Percentiles rank a stretch among this genome's conserved stretches.
phyloP scores from a whole-genome alignment of 2,329 filamentous ascomycete genomes.

The Penicillium thymicola region DNA sequence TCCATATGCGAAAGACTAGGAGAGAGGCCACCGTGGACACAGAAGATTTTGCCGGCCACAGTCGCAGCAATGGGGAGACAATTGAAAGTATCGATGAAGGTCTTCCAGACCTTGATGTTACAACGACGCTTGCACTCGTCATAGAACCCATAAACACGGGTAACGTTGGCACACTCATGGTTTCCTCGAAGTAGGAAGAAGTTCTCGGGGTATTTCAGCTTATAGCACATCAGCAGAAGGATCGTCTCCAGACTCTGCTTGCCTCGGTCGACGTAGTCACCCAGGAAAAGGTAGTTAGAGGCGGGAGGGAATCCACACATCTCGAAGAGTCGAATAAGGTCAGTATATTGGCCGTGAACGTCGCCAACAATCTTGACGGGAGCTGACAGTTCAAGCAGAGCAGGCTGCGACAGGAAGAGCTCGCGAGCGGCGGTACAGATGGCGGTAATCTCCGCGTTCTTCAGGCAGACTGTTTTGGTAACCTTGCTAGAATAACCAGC shows the following conservation, averaged over 20 bases:
- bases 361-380: constrained; percentile 98
- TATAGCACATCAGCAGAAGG: constrained; percentile 87
- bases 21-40: constrained; percentile 90
- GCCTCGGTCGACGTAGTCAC: constrained; percentile 93
- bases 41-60: constrained; percentile 96
- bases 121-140: constrained; percentile 95
- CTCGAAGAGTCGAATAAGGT: constrained; percentile 94
- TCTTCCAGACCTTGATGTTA: constrained; percentile 98
- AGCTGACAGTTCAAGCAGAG: constrained; percentile 84
- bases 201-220: constrained; percentile 95
- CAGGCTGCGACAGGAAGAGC: constrained; percentile 85
- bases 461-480: constrained; percentile 94
- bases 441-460: constrained; percentile 94
- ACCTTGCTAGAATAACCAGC: constrained; percentile 95
- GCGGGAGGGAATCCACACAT: constrained; percentile 96
- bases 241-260: constrained; percentile 97
- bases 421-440: constrained; percentile 89
- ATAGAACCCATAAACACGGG: constrained; percentile 94
- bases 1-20: constrained; percentile 95
- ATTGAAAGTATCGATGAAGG: constrained; percentile 95
- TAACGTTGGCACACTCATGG: constrained; percentile 95
- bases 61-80: constrained; percentile 93
- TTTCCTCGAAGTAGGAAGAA: constrained; percentile 94
- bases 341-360: constrained; percentile 94
- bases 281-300: constrained; percentile 89